These are phyloP conservation scores for Gossypium laxum DNA, from an alignment of 441 rosid genomes.

Conservation along the genomic window DNA sequence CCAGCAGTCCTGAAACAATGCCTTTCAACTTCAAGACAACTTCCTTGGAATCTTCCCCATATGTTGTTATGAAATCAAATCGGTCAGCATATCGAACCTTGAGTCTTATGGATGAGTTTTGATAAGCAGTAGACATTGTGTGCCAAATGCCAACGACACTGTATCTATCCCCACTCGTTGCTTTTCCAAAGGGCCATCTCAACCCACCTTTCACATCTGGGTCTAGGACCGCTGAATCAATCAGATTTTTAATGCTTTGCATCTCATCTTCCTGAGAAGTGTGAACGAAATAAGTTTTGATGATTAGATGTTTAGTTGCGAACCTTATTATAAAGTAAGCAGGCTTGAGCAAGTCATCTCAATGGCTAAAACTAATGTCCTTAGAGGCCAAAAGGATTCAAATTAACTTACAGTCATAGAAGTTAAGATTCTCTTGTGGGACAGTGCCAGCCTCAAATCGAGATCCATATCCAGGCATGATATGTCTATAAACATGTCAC, in stretches of 20 bases:
- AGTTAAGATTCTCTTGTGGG: slow-evolving; percentile 32
- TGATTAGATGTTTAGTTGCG: background rate
- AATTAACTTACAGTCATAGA: slow-evolving; percentile 37
- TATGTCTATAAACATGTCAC: slow-evolving; percentile 36
- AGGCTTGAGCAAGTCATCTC: background rate
- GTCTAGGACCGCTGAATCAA: slow-evolving; percentile 46
- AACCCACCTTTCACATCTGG: slow-evolving; percentile 51
- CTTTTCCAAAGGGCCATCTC: slow-evolving; percentile 45
- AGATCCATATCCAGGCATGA: slow-evolving; percentile 50
- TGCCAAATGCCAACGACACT: slow-evolving; percentile 44
- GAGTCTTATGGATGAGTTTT: slow-evolving; percentile 30
- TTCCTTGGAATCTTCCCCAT: slow-evolving; percentile 32
- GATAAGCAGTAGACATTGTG: slow-evolving; percentile 24
- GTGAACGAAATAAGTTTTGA: background rate
- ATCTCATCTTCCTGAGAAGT: slow-evolving; percentile 43
- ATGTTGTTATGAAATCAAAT: slow-evolving; percentile 33
- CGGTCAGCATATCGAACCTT: slow-evolving; percentile 41
- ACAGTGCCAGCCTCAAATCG: slow-evolving; percentile 48
- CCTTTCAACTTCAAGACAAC: slow-evolving; percentile 34
- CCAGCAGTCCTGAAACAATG: slow-evolving; percentile 29
- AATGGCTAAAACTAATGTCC: background rate
- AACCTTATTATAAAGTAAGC: background rate
- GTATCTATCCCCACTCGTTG: slow-evolving; percentile 29
- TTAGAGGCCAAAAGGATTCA: background rate
- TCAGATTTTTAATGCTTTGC: slow-evolving; percentile 30